Percentiles rank a stretch among this genome's conserved stretches.
Conservation (phyloP, 441 rosid species). For the Gossypium laxum region DNA sequence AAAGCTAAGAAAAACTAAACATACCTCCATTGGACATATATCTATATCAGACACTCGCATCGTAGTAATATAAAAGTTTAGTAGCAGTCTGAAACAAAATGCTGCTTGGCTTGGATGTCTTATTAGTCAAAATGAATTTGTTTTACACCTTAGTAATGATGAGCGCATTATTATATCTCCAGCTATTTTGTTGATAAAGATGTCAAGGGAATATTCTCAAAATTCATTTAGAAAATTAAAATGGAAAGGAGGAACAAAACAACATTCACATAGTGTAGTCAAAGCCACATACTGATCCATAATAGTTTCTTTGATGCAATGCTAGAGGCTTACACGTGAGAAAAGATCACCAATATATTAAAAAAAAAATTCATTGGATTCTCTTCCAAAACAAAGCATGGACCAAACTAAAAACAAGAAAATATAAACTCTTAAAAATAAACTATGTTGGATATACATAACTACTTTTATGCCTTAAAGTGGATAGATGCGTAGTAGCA, state of each 20-base stretch:
- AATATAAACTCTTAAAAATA: background rate
- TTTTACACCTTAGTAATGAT: slow-evolving; percentile 13
- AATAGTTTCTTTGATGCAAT: background rate
- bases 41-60: no score
- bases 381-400: background rate
- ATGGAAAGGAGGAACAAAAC: background rate
- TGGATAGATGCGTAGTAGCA: background rate
- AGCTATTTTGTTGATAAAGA: background rate
- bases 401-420: background rate
- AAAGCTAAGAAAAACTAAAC: no score
- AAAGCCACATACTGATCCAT: background rate
- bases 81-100: background rate
- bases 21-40: no score
- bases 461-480: background rate
- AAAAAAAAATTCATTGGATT: background rate
- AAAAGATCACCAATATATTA: background rate
- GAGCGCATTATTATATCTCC: background rate
- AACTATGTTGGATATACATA: slow-evolving; percentile 2
- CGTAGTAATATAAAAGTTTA: background rate
- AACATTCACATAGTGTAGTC: background rate
- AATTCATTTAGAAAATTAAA: slow-evolving; percentile 14
- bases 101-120: background rate
- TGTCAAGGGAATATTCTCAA: background rate
- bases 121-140: background rate
- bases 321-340: slow-evolving; percentile 17